Conservation (phyloP, 75 land plant species). For the Sequoiadendron giganteum region DNA sequence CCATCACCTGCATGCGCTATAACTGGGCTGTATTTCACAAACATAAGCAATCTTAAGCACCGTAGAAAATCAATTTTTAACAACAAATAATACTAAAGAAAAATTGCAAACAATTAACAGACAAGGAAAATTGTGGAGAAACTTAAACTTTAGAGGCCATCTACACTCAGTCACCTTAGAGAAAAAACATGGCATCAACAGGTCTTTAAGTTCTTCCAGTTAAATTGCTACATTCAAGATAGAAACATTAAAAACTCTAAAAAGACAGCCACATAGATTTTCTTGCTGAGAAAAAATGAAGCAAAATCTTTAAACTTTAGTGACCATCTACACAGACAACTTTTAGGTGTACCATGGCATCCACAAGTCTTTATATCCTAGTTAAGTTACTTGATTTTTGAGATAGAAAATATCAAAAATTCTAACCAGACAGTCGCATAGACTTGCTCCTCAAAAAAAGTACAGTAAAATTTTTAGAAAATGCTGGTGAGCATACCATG, state of each 20-base stretch:
- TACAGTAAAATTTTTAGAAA: background rate
- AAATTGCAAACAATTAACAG: background rate
- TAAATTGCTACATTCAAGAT: background rate
- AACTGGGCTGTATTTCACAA: constrained; percentile 53
- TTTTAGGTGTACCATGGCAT: background rate
- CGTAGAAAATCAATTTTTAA: background rate
- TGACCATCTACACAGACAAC: background rate
- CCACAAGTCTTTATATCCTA: background rate
- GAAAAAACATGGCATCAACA: background rate
- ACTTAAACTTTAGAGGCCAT: background rate
- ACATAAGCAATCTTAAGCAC: constrained; percentile 6
- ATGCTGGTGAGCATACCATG: constrained; percentile 42
- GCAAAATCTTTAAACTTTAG: background rate
- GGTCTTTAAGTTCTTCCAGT: background rate
- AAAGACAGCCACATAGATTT: background rate
- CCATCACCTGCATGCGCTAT: constrained; percentile 99
- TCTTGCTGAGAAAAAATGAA: background rate
- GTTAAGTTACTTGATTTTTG: background rate
- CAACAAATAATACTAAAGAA: background rate
- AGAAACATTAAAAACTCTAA: background rate
- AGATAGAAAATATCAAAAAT: background rate
- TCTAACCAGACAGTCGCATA: background rate
- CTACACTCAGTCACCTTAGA: background rate
- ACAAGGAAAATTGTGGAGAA: background rate
- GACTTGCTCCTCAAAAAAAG: background rate